Evolutionary conservation across 1,284 basidiomycete species (phyloP).

Genomic region (Tilletia horrida): DNA sequence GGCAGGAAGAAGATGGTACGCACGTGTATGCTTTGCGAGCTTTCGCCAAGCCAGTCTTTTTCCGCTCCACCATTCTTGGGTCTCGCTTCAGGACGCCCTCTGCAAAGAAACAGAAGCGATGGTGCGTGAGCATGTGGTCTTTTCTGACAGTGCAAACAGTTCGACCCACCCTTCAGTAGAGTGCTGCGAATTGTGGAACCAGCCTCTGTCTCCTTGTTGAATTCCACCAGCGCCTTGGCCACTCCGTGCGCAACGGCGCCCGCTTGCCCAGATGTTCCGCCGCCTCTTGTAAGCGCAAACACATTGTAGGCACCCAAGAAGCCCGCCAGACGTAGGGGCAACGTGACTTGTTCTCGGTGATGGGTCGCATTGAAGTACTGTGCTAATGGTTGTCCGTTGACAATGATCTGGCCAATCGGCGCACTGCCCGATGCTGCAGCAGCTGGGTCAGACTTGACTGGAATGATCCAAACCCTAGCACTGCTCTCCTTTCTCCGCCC

Average conservation of each 20-base stretch:
- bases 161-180: constrained; percentile 67
- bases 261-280: constrained; percentile 83
- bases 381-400: constrained; percentile 77
- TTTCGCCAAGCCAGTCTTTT: constrained; percentile 88
- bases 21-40: constrained; percentile 68
- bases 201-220: constrained; percentile 34
- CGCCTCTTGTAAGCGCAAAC: constrained; percentile 81
- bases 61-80: constrained; percentile 94
- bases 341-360: constrained; percentile 75
- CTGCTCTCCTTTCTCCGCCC: constrained; percentile 47
- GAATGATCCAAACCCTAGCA: constrained; percentile 82
- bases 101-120: constrained; percentile 51
- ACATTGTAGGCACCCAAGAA: constrained; percentile 88
- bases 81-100: constrained; percentile 85
- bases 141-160: constrained; percentile 18
- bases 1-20: constrained; percentile 17
- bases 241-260: constrained; percentile 83
- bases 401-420: constrained; percentile 63
- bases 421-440: neutral
- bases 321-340: constrained; percentile 78
- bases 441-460: constrained; percentile 41
- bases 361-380: constrained; percentile 73
- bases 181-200: constrained; percentile 60
- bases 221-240: constrained; percentile 68
- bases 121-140: constrained; percentile 8